A percentile compares a stretch with the other conserved stretches of the same genome.
These are phyloP conservation scores for Aegilops sharonensis DNA, from an alignment of 176 grass and related monocot species.

Conservation along the genomic window DNA sequence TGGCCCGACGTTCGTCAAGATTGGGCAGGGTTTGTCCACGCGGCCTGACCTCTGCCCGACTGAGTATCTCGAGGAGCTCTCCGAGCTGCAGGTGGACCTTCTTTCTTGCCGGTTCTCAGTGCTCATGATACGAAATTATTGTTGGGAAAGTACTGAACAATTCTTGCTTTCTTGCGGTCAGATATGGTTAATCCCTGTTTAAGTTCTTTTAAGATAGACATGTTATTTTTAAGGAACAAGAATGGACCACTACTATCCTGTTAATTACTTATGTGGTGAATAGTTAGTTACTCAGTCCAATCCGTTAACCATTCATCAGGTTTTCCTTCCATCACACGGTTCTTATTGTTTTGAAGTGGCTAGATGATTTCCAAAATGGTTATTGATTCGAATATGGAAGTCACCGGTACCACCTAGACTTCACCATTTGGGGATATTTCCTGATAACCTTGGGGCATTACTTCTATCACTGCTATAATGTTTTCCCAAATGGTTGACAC, in stretches of 20 bases:
- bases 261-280: neutral
- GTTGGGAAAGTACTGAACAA: neutral
- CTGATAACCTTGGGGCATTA: neutral
- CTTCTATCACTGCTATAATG: neutral
- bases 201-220: neutral
- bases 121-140: neutral
- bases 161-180: neutral
- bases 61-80: conserved; percentile 91
- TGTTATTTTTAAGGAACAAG: conserved; percentile 17
- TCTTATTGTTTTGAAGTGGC: neutral
- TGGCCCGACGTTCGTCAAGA: conserved; percentile 98
- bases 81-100: conserved; percentile 76
- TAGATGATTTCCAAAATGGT: neutral
- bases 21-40: conserved; percentile 89
- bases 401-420: neutral
- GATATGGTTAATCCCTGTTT: neutral
- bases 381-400: neutral
- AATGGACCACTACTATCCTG: neutral
- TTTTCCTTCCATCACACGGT: neutral
- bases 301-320: neutral
- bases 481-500: conserved; percentile 9
- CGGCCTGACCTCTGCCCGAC: conserved; percentile 86
- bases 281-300: neutral
- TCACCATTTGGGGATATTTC: neutral
- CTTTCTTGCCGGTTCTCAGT: neutral